These are phyloP conservation scores for thale cress (Arabidopsis thaliana) DNA, from an alignment of 345 rosid species.

Conservation along the genomic window TAIR10.1 NC_003071.7:799001-799500, in stretches of 20 bases:
- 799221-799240: slow-evolving; percentile 70
- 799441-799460: slow-evolving; percentile 44
- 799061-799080: neutral
- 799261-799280: slow-evolving; percentile 23
- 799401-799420: slow-evolving; percentile 15
- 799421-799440: neutral
- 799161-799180: neutral
- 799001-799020: slow-evolving; percentile 23
- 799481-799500: slow-evolving; percentile 28
- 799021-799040: slow-evolving; percentile 24
- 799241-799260: slow-evolving; percentile 67
- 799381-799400: neutral
- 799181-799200: slow-evolving; percentile 68
- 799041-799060: slow-evolving; percentile 1
- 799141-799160: slow-evolving; percentile 2
- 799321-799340: slow-evolving; percentile 6
- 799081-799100: neutral
- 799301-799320: neutral
- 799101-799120: slow-evolving; percentile 8
- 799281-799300: slow-evolving; percentile 14
- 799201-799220: slow-evolving; percentile 59
- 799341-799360: neutral
- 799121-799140: neutral
- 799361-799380: neutral
- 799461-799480: slow-evolving; percentile 33